Conservation (phyloP, 805 yeast genomes). For the Sungouiella thailandica region DNA sequence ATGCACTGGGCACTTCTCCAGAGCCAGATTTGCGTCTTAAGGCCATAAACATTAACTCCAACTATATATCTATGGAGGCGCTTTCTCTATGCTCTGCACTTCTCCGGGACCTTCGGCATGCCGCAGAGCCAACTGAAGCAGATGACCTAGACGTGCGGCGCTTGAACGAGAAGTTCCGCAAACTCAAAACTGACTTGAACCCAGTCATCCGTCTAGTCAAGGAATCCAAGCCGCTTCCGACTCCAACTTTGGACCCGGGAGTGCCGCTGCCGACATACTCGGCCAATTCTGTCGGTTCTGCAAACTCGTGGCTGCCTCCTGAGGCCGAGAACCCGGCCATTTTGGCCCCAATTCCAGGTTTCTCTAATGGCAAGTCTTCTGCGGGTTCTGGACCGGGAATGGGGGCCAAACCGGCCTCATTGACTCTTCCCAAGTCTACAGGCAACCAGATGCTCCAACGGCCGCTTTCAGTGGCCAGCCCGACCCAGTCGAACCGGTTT, state of each 20-base stretch:
- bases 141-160: slow-evolving; percentile 28
- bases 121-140: slow-evolving; percentile 14
- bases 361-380: too few relatives aligned
- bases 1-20: slow-evolving; percentile 19
- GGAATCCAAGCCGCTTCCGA: slow-evolving; percentile 64
- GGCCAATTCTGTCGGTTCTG: slow-evolving; percentile 5
- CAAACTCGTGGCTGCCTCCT: slow-evolving; percentile 11
- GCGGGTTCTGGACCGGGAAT: too few relatives aligned
- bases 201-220: slow-evolving; percentile 60
- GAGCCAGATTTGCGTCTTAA: slow-evolving; percentile 27
- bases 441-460: slow-evolving; percentile 3
- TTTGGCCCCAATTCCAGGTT: not conserved
- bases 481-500: slow-evolving; percentile 27
- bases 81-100: slow-evolving; percentile 30
- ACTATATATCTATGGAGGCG: slow-evolving; percentile 33
- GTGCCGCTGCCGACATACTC: slow-evolving; percentile 28
- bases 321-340: slow-evolving; percentile 5
- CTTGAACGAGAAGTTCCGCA: slow-evolving; percentile 49
- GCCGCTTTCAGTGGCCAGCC: slow-evolving; percentile 6
- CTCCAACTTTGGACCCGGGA: slow-evolving; percentile 50
- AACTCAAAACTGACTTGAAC: slow-evolving; percentile 58
- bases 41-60: slow-evolving; percentile 31
- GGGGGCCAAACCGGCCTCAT: too few relatives aligned
- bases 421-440: slow-evolving; percentile 1
- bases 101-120: slow-evolving; percentile 31